Evolutionary conservation across 2,329 filamentous ascomycete species (phyloP).

Genomic region (Hymenoscyphus scutula): DNA sequence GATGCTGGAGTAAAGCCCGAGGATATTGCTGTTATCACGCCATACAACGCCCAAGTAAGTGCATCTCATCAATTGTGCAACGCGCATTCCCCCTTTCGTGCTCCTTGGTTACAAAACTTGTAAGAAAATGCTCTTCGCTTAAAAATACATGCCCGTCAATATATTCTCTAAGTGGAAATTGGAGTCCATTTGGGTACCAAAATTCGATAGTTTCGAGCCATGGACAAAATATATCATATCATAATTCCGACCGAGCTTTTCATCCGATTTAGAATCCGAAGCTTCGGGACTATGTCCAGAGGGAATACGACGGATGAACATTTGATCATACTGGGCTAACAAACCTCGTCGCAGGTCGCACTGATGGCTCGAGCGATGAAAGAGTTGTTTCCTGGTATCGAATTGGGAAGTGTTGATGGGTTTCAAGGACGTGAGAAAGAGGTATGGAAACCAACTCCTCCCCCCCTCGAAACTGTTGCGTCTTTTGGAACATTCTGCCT

Average conservation of each 20-base stretch:
- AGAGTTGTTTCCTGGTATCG: slow-evolving; percentile 77
- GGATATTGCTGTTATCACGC: slow-evolving; percentile 91
- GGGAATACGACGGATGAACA: not conserved
- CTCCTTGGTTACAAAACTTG: not conserved
- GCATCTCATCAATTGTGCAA: not conserved
- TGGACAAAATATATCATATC: not conserved
- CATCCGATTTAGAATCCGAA: too few species aligned
- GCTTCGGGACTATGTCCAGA: not conserved
- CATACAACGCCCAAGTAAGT: slow-evolving; percentile 86
- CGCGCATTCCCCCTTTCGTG: not conserved
- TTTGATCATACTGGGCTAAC: not conserved
- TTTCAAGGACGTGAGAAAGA: slow-evolving; percentile 98
- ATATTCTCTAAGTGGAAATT: not conserved
- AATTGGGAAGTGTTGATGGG: slow-evolving; percentile 94
- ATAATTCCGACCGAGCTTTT: not conserved
- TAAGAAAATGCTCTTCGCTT: not conserved
- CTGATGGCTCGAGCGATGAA: slow-evolving; percentile 74
- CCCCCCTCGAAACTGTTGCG: not conserved
- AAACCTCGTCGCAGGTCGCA: slow-evolving; percentile 58
- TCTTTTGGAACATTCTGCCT: not conserved
- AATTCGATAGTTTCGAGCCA: not conserved
- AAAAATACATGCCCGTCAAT: not conserved
- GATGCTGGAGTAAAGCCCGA: slow-evolving; percentile 74
- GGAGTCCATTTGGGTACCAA: not conserved
- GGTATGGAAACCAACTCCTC: slow-evolving; percentile 23